Evolutionary conservation across 768 basidiomycete species (phyloP).

Genomic region (Nevesoporus exiguus): DNA sequence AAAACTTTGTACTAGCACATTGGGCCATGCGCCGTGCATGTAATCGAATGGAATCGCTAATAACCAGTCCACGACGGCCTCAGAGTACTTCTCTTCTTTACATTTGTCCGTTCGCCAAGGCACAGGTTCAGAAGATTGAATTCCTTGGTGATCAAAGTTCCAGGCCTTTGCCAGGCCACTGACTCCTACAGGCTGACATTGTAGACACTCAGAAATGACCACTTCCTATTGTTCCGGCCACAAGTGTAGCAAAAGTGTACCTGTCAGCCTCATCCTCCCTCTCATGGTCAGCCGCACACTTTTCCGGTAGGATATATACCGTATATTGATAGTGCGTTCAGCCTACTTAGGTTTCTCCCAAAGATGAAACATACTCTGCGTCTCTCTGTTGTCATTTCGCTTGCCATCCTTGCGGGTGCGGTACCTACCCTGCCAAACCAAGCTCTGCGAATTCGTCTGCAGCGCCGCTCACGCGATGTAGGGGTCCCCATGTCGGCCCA

Average conservation of each 20-base stretch:
- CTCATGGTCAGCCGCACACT: background rate
- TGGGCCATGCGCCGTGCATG: too few relatives aligned
- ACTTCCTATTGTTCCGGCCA: conserved; percentile 1
- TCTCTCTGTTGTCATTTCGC: conserved; percentile 4
- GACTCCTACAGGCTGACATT: too few relatives aligned
- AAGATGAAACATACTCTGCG: conserved; percentile 5
- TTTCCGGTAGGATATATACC: conserved; percentile 6
- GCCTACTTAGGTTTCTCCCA: background rate
- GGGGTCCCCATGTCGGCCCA: background rate
- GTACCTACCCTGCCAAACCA: conserved; percentile 8
- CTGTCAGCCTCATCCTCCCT: conserved; percentile 15
- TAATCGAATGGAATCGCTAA: background rate
- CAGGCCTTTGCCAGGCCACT: too few relatives aligned
- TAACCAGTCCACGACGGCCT: too few relatives aligned
- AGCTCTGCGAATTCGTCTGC: conserved; percentile 5
- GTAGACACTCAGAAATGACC: background rate
- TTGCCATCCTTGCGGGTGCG: background rate
- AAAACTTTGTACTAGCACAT: too few relatives aligned
- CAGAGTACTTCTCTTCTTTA: too few relatives aligned
- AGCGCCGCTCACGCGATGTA: conserved; percentile 3
- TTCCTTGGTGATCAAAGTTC: too few relatives aligned
- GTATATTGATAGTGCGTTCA: background rate
- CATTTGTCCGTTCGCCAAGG: too few relatives aligned
- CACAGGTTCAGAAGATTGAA: too few relatives aligned
- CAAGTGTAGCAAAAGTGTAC: background rate